phyloP scores from a whole-genome alignment of 2,329 filamentous ascomycete species.

The Coniochaeta sp. region DNA sequence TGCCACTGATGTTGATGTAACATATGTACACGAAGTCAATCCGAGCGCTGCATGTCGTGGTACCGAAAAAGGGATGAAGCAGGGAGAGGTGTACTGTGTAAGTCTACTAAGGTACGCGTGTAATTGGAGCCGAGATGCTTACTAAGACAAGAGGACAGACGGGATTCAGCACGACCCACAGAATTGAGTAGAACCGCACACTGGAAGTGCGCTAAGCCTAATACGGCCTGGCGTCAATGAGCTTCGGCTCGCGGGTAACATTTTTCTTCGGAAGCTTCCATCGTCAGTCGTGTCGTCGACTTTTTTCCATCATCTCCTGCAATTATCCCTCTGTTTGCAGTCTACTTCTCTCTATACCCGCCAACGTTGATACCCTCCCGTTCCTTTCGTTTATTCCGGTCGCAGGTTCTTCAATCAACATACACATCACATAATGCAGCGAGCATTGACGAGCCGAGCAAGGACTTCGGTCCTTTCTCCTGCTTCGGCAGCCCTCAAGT shows the following conservation, averaged over 20 bases:
- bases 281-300: constrained; percentile 4
- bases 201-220: constrained; percentile 9
- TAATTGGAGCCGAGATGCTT: not conserved
- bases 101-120: too few relatives aligned
- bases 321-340: not conserved
- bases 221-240: constrained; percentile 8
- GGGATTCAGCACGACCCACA: constrained; percentile 3
- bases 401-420: not conserved
- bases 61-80: not conserved
- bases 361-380: not conserved
- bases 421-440: constrained; percentile 68
- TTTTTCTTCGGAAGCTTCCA: constrained; percentile 9
- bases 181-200: constrained; percentile 13
- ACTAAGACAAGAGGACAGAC: not conserved
- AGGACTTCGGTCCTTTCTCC: constrained; percentile 70
- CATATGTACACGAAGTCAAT: not conserved
- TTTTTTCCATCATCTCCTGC: constrained; percentile 3
- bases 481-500: constrained; percentile 54
- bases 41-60: not conserved
- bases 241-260: constrained; percentile 9
- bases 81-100: too few relatives aligned
- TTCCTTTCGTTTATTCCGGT: not conserved
- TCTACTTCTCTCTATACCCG: not conserved
- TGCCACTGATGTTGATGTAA: not conserved
- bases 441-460: constrained; percentile 76